A percentile compares a stretch with the other conserved stretches of the same genome.
These are phyloP conservation scores for Maudiozyma humilis DNA, from an alignment of 1,139 yeast genomes.

Conservation along the genomic window DNA sequence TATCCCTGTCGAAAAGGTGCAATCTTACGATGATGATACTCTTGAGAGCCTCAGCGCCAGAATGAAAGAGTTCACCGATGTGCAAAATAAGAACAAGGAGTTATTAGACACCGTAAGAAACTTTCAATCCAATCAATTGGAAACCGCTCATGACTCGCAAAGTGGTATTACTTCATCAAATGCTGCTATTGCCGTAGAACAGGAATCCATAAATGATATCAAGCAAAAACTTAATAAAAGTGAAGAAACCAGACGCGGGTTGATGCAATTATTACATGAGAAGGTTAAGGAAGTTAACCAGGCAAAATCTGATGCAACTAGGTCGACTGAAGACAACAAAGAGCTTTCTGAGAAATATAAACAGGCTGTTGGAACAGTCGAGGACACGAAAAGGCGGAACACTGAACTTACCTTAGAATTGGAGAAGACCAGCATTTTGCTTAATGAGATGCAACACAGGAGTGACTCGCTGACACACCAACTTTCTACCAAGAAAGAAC, in stretches of 20 bases:
- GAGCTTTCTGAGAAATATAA: conserved; percentile 31
- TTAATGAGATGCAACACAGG: conserved; percentile 30
- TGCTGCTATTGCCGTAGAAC: neutral
- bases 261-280: conserved; percentile 10
- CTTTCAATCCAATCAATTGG: neutral
- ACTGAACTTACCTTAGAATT: conserved; percentile 33
- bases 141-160: neutral
- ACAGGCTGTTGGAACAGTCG: conserved; percentile 35
- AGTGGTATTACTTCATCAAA: neutral
- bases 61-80: neutral
- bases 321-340: conserved; percentile 32
- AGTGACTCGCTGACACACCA: conserved; percentile 20
- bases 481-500: conserved; percentile 25
- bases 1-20: neutral
- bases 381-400: conserved; percentile 30
- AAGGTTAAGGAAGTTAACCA: conserved; percentile 26
- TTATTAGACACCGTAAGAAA: neutral
- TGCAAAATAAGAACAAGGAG: neutral
- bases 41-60: neutral
- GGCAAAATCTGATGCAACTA: conserved; percentile 27
- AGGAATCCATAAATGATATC: conserved; percentile 12
- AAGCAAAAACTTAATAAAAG: conserved; percentile 34
- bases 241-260: conserved; percentile 22
- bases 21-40: neutral
- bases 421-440: conserved; percentile 35